phyloP scores from a whole-genome alignment of 805 yeast species.

The Candida patagonica region DNA sequence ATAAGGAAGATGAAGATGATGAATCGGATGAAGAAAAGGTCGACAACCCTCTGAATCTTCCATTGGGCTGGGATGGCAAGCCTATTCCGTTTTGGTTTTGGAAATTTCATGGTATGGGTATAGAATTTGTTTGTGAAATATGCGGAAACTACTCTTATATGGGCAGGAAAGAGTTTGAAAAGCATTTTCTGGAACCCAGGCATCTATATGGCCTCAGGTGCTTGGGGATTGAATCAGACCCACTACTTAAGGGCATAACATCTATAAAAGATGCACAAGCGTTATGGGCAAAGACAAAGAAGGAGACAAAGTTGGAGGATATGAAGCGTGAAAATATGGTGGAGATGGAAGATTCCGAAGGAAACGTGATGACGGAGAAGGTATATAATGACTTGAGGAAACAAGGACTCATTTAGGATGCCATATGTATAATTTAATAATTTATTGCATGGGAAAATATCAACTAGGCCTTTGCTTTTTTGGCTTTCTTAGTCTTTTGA shows the following conservation, averaged over 20 bases:
- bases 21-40: slow-evolving; percentile 30
- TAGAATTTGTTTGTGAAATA: slow-evolving; percentile 68
- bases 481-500: slow-evolving; percentile 8
- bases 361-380: slow-evolving; percentile 80
- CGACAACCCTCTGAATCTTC: slow-evolving; percentile 48
- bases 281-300: slow-evolving; percentile 42
- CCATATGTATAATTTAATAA: background rate
- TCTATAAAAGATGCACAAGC: slow-evolving; percentile 55
- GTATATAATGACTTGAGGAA: slow-evolving; percentile 78
- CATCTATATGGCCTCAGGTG: slow-evolving; percentile 68
- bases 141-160: slow-evolving; percentile 68
- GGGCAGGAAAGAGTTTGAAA: slow-evolving; percentile 63
- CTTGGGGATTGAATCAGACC: slow-evolving; percentile 56
- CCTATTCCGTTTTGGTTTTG: slow-evolving; percentile 93
- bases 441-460: background rate
- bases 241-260: slow-evolving; percentile 54
- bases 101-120: slow-evolving; percentile 78
- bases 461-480: background rate
- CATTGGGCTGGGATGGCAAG: slow-evolving; percentile 78
- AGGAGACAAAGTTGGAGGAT: slow-evolving; percentile 30
- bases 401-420: slow-evolving; percentile 65
- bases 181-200: slow-evolving; percentile 62
- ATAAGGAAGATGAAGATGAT: slow-evolving; percentile 21
- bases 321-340: slow-evolving; percentile 44
- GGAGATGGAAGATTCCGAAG: slow-evolving; percentile 88